Conservation (phyloP, 2,329 filamentous ascomycete genomes). For the Apiospora pterosperma region DNA sequence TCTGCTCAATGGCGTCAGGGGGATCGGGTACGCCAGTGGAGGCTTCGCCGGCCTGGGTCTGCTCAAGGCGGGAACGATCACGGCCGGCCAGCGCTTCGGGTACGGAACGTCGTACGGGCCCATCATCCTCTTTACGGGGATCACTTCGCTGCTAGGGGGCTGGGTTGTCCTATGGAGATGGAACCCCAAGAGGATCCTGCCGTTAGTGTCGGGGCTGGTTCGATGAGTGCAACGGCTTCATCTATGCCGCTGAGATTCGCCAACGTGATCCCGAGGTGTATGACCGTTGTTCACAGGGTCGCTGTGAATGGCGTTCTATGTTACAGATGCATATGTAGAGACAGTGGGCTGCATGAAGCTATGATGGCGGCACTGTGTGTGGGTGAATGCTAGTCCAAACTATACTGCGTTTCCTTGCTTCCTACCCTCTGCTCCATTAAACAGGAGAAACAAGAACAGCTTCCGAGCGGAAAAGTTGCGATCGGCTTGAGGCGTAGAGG, state of each 20-base stretch:
- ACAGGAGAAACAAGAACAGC: too few relatives aligned
- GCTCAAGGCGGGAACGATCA: background rate
- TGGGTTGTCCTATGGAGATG: background rate
- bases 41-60: background rate
- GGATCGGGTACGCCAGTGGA: background rate
- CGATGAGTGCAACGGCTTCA: background rate
- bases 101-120: background rate
- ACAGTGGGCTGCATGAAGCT: too few relatives aligned
- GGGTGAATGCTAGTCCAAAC: too few relatives aligned
- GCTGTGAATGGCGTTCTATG: too few relatives aligned
- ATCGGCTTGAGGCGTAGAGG: too few relatives aligned
- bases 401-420: too few relatives aligned
- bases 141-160: background rate
- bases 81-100: background rate
- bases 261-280: background rate
- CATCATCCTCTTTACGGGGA: background rate
- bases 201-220: background rate
- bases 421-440: too few relatives aligned
- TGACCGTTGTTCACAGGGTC: background rate
- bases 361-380: too few relatives aligned
- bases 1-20: background rate
- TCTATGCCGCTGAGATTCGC: background rate
- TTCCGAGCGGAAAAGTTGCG: too few relatives aligned
- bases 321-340: too few relatives aligned
- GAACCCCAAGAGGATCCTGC: background rate